A percentile compares a stretch with the other conserved stretches of the same genome.
These are phyloP conservation scores for Kitagawia praeruptora DNA, from an alignment of 129 eudicot genomes.

Conservation along the genomic window DNA sequence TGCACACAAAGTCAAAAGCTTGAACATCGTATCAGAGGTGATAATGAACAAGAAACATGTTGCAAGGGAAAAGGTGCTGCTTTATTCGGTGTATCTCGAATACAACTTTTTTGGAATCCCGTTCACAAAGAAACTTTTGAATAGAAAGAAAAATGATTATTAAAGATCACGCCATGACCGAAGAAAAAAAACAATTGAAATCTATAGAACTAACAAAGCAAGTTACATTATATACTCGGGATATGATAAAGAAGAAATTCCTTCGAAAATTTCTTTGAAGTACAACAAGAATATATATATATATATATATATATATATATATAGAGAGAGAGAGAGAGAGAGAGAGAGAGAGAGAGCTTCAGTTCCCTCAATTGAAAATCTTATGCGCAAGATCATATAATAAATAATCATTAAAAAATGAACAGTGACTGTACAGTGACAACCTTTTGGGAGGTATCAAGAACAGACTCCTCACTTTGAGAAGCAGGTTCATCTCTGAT, in stretches of 20 bases:
- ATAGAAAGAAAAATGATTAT: neutral
- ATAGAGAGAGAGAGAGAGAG: neutral
- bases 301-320: no score
- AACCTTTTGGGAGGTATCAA: conserved; percentile 46
- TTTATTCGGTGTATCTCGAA: neutral
- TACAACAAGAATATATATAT: neutral
- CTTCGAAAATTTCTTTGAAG: neutral
- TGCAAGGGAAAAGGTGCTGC: neutral
- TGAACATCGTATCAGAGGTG: neutral
- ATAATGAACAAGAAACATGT: neutral
- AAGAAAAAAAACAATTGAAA: neutral
- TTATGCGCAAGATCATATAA: neutral
- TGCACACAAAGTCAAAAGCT: neutral
- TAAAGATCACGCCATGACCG: neutral
- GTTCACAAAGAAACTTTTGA: neutral
- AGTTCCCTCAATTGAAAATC: neutral
- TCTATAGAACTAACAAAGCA: neutral
- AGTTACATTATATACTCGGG: neutral
- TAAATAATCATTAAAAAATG: neutral
- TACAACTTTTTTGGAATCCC: neutral
- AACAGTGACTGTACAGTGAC: neutral
- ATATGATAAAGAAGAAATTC: neutral
- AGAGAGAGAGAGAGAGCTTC: neutral
- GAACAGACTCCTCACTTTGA: conserved; percentile 30
- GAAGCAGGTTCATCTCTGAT: conserved; percentile 26